Base-by-base conservation (phyloP, 169 alveolate genomes). In the Plasmodium gaboni region DNA sequence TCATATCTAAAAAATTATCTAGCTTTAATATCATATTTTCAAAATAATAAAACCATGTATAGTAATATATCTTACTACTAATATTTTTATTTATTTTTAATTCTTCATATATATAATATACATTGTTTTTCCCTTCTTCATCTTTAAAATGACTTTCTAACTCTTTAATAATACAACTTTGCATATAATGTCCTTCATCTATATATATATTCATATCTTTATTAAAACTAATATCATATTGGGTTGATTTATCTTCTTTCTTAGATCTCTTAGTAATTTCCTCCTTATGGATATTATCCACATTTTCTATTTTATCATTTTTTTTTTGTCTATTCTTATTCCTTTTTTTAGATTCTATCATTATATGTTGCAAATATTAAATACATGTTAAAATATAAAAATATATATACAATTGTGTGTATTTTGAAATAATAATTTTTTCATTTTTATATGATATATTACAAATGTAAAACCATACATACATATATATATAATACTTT, bases 21-120 rank as follows among this genome's bases (percentile, higher is more conserved):
- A 78, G 63, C 55, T 64, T 78, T 78, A 78, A 13, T 48, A 64
- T 70, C 44, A 78, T 55, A 65, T 78, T 78, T 65, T 78, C 89
- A 32, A 78, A 78, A 69, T 48, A 78, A 64, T 78, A 78, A 65
- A 78, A 65, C 89, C 89, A 78, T 65, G 89, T 78, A 53, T 78
- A 78, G 26, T 46, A 50, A 26, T 57, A 26, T 67, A 78, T 48
- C 8, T 24, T 78, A 50, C 24, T 78, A 13, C 53, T 78, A 68
- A 78, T 42, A 42, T 78, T 57, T 42, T 78, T 48, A 64, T 78
- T 78, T 24, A 64, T 24, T 64, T 26, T 59, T 78, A 78, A 78
- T 26, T 78, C 76, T 24, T 78, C 89, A 55, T 59, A 78, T 12
- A 78, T 78, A 69, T 38, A 51, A 65, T 78, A 78, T 46, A 22